Evolutionary conservation across 1,284 basidiomycete species (phyloP).

Genomic region (Austroboletus niveus): DNA sequence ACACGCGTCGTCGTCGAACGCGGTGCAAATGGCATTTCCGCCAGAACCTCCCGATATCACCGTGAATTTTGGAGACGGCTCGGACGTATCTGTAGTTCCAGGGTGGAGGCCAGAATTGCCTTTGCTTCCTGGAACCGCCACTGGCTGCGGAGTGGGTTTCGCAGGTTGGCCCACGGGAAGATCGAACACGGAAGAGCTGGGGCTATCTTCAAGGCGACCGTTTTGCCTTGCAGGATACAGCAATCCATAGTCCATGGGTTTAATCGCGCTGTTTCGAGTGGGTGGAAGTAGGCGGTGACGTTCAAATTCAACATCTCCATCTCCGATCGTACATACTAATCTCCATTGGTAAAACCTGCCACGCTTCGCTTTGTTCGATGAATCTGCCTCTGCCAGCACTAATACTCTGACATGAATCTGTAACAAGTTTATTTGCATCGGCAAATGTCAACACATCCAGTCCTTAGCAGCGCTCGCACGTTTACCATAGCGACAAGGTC

Average conservation of each 20-base stretch:
- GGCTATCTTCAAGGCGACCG: conserved; percentile 41
- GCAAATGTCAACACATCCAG: no score
- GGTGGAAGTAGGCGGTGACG: background rate
- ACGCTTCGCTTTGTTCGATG: no score
- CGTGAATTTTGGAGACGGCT: conserved; percentile 44
- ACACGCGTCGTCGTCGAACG: conserved; percentile 60
- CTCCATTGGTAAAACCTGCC: no score
- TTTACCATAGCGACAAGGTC: background rate
- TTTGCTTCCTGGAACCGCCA: conserved; percentile 13
- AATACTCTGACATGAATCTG: no score
- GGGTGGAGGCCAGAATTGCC: conserved; percentile 1
- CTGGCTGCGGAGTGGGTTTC: conserved; percentile 18
- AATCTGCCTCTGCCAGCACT: no score
- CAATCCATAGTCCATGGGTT: conserved; percentile 19
- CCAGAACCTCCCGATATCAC: conserved; percentile 83
- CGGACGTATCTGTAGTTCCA: conserved; percentile 7
- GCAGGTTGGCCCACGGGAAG: conserved; percentile 48
- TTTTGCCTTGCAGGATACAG: conserved; percentile 11
- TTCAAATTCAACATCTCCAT: background rate
- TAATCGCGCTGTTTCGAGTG: background rate
- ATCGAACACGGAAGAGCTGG: conserved; percentile 71
- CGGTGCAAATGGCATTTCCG: conserved; percentile 76
- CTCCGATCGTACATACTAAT: no score
- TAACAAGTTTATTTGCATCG: no score
- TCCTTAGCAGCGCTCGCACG: no score